Base-by-base conservation (phyloP, 768 basidiomycete genomes). In the Coprinopsis strossmayeri region DNA sequence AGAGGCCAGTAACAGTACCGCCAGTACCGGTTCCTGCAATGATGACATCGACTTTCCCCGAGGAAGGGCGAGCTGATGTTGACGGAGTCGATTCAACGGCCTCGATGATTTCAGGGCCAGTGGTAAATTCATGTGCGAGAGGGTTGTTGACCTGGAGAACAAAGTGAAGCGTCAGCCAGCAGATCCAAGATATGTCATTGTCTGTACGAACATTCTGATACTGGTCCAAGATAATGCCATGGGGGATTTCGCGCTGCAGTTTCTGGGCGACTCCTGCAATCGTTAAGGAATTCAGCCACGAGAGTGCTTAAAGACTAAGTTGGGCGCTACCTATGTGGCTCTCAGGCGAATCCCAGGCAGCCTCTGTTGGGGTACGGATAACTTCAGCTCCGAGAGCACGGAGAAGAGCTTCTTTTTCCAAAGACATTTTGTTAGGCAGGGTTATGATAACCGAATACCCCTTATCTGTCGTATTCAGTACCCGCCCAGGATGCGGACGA, bases 371-470 rank as follows among this genome's bases (percentile, higher is more conserved):
- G 3, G 96, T 97, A 43, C 96, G 87, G 47, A 98, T 74, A 45
- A 99, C 92, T 62, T 92, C 87, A 2, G 96, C 96, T 2, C 96
- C 95, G 9, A 97, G 76, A 0, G 92, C 91, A 34, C 90, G 83
- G 24, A 99, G 74, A 20, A 90, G 78, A 1, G 90, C 90, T 68
- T 93, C 92, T 65, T 99, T 99, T 69, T 99, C 95, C 23, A 56
- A 49, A 15, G 90, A 92, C 95, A 97, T 98, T 72, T 97, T 97
- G 62, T 91, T 83, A 30, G 94, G 94, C 65, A 96, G 70, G 54
- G 84, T 86, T 65, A 91, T 91, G 60, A 92, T 87, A 52, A 90
- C 83, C 32, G 87, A 80, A 79, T 91, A 91, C 70, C 88, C 89
- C 90, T 91, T 82, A 80, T 79, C 79, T 81, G 66, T 66, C 74